phyloP scores from a whole-genome alignment of 228 moss, liverwort and hornwort species.

The Sphagnum fallax region DNA sequence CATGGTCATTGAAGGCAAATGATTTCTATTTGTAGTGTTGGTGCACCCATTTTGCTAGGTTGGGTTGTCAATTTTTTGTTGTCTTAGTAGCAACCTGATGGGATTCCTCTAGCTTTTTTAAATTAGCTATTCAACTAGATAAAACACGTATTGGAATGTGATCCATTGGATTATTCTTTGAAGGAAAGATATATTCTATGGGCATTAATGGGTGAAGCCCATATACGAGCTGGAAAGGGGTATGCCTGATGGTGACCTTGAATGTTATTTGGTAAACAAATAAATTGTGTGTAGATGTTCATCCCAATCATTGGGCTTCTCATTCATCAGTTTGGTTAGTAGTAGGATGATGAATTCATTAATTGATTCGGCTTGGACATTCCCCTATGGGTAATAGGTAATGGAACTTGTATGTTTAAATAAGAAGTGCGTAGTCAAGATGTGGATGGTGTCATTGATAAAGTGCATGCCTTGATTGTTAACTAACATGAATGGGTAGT shows the following conservation, averaged over 20 bases:
- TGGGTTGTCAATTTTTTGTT: neutral
- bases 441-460: neutral
- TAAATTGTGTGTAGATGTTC: neutral
- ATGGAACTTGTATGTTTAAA: neutral
- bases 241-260: neutral
- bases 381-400: neutral
- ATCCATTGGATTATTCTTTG: neutral
- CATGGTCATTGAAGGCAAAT: neutral
- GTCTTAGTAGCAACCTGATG: neutral
- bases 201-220: neutral
- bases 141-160: accelerated
- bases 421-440: neutral
- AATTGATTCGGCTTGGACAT: neutral
- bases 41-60: neutral
- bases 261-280: neutral
- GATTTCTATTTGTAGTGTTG: neutral
- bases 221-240: neutral
- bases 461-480: neutral
- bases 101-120: neutral
- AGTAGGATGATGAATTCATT: neutral
- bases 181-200: neutral
- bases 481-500: neutral
- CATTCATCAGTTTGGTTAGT: neutral
- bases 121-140: neutral
- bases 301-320: neutral